phyloP scores from a whole-genome alignment of 2,329 filamentous ascomycete genomes.

The Aspergillus melleus region DNA sequence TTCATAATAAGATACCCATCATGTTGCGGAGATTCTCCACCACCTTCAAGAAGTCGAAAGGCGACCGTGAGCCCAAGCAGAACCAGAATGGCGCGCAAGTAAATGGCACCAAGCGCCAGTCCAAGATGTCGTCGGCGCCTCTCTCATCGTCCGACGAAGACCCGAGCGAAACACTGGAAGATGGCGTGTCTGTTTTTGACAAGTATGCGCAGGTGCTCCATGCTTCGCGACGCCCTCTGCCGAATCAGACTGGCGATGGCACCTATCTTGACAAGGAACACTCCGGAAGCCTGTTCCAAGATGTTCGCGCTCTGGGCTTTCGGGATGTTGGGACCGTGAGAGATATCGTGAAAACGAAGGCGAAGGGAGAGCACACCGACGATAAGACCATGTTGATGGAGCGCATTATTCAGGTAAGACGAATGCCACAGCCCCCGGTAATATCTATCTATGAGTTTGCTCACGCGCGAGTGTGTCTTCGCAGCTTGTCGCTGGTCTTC shows the following conservation, averaged over 20 bases:
- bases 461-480: background rate
- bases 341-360: conserved; percentile 61
- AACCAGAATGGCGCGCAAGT: conserved; percentile 29
- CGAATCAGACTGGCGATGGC: conserved; percentile 64
- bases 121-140: conserved; percentile 28
- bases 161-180: conserved; percentile 37
- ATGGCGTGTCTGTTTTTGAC: conserved; percentile 43
- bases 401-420: conserved; percentile 59
- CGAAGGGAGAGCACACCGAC: conserved; percentile 65
- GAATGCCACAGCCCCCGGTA: background rate
- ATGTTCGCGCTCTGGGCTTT: conserved; percentile 58
- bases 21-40: conserved; percentile 45
- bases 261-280: conserved; percentile 55
- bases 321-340: conserved; percentile 64
- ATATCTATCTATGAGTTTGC: background rate
- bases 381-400: conserved; percentile 81
- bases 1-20: conserved; percentile 19
- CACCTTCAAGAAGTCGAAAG: conserved; percentile 41
- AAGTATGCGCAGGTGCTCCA: conserved; percentile 50
- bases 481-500: conserved; percentile 65
- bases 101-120: conserved; percentile 35
- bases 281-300: conserved; percentile 55
- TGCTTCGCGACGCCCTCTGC: conserved; percentile 62
- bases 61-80: conserved; percentile 35
- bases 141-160: conserved; percentile 28